Base-by-base conservation (phyloP, 176 grass and related monocot species). In the Avena insularis region DNA sequence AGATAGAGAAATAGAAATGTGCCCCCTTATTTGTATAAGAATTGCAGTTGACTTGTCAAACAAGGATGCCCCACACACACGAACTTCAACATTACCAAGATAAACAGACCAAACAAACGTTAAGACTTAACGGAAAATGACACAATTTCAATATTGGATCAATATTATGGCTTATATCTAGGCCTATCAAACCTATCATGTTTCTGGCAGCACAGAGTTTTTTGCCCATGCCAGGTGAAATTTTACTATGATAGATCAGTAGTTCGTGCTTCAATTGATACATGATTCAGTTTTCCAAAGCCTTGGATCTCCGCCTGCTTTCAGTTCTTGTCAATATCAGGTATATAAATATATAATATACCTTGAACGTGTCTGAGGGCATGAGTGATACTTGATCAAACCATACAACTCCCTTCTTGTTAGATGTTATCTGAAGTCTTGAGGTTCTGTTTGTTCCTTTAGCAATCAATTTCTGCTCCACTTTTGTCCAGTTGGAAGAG, bases 341-440 rank as follows among this genome's bases (percentile, higher is more conserved):
- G 7, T 6, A 73, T 5, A 84, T 59, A 16, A 36, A 17, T 14
- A 20, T 49, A 87, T 59, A 33, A 53, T 58, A 17, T 62, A 90
- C 91, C 91, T 89, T 92, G 50, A 87, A 92, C 51, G 91, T 92
- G 74, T 92, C 91, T 83, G 25, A 78, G 77, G 91, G 84, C 91
- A 92, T 92, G 45, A 92, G 79, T 14, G 88, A 90, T 61, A 92
- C 91, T 92, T 92, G 91, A 48, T 92, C 91, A 87, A 92, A 23
- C 91, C 91, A 92, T 33, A 92, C 31, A 62, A 90, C 81, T 60
- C 87, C 87, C 38, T 76, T 90, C 65, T 87, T 90, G 67, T 60
- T 76, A 61, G 87, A 80, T 84, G 79, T 90, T 80, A 87, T 60
- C 79, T 92, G 58, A 87, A 92, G 91, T 54, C 84, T 86, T 76